Evolutionary conservation across 2,329 filamentous ascomycete genomes (phyloP), one percentile per base, ranked within the genome.

Genomic region (Neofusicoccum parvum): DNA sequence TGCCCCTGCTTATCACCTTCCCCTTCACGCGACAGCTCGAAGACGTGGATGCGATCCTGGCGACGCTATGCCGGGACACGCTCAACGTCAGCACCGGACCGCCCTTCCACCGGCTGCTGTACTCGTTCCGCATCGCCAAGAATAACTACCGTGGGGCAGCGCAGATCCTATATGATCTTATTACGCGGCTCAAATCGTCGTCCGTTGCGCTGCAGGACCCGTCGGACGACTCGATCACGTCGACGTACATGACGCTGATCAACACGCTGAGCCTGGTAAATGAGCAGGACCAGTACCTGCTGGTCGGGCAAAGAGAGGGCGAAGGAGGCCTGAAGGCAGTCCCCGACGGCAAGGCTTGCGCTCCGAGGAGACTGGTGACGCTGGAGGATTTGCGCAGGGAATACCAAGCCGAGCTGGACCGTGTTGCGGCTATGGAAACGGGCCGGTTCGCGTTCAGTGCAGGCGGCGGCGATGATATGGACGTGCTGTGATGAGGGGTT

Each of bases 211-310:
- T 77, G 67, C 71, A 79, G 73, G 70, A 75, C 66, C 79, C 81
- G 1, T 80, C 83, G 53, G 85, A 86, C 67, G 84, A 85, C 66
- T 83, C 82, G 43, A 74, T 88, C 37, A 88, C 90, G 53, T 87
- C 91, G 70, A 90, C 92, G 72, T 95, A 96, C 72, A 81, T 98
- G n/a, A 85, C 93, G 67, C 86, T 99, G 50, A 96, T 99, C 80
- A 99, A 99, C 75, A 90, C 92, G 0, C 83, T 99, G 67, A 92
- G 91, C 69, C 97, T 92, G 69, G 92, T 97, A 46, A 88, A 91
- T 56, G 83, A 88, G 66, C 87, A 92, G 68, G 91, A 97, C 72
- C 90, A 90, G 1, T 99, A 96, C 86, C 87, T 96, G n/a, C 79
- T 88, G 20, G 83, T 85, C 17, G 64, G 56, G 34, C 59, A 64